These are phyloP conservation scores for Infundibulicybe gibba DNA, from an alignment of 768 basidiomycete species.

Conservation along the genomic window DNA sequence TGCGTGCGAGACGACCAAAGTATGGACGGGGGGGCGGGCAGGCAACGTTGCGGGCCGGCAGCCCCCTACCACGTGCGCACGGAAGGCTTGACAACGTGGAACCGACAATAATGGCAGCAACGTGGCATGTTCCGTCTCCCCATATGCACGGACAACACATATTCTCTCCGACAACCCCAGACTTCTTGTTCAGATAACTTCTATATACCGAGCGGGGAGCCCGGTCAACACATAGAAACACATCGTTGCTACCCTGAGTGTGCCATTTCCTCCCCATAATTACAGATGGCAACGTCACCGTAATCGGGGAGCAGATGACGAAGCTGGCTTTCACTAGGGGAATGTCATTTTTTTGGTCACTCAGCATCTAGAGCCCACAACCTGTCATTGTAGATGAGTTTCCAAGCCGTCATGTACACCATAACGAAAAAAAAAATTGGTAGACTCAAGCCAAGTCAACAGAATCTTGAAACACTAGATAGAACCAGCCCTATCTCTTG, in stretches of 20 bases:
- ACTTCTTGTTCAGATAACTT: constrained; percentile 3
- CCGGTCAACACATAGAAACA: constrained; percentile 5
- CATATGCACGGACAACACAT: background rate
- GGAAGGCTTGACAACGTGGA: constrained; percentile 31
- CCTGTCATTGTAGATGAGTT: too few relatives aligned
- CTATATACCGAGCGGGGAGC: constrained; percentile 1
- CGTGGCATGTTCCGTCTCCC: constrained; percentile 35
- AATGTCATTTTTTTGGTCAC: too few relatives aligned
- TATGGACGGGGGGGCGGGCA: background rate
- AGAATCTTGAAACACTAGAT: constrained; percentile 2
- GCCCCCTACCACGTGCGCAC: constrained; percentile 19
- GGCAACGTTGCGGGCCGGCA: constrained; percentile 10
- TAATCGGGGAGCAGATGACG: too few relatives aligned
- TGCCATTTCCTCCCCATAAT: too few relatives aligned
- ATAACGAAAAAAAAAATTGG: too few relatives aligned
- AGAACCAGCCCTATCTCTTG: constrained; percentile 1
- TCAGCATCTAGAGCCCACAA: too few relatives aligned
- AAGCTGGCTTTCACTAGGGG: too few relatives aligned
- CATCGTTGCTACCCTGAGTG: constrained; percentile 5
- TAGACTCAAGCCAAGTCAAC: too few relatives aligned
- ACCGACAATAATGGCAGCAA: constrained; percentile 10
- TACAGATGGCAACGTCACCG: too few relatives aligned
- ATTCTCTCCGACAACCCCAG: constrained; percentile 24
- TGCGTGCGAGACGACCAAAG: too few relatives aligned
- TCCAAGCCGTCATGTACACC: too few relatives aligned